Evolutionary conservation across 2,329 filamentous ascomycete genomes (phyloP), one percentile per base, ranked within the genome.

Genomic region (Claviceps pusilla): DNA sequence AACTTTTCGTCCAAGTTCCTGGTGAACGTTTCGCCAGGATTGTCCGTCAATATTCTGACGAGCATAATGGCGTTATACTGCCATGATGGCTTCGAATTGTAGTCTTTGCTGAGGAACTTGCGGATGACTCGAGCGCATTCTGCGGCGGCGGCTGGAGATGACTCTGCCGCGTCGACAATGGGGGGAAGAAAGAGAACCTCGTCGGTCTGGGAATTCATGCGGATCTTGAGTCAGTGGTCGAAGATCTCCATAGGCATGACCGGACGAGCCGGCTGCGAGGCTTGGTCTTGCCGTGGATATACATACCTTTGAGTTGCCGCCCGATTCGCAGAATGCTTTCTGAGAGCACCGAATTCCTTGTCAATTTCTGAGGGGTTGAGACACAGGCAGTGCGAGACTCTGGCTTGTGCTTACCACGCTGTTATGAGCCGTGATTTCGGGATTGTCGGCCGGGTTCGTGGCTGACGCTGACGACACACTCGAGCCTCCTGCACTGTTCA

Each of bases 61-160:
- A 98, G 79, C 93, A 97, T 97, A 64, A 97, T 83, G 58, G 89
- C 86, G 71, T 97, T 96, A 76, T 96, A 97, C 69, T 97, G 91
- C 61, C 84, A 82, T 62, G 86, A 82, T 10, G 87, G 75, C 48
- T 73, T 74, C 31, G 69, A 66, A 62, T 70, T 81, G 69, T 87
- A 82, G 48, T 90, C 86, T 60, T 83, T 84, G 61, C 81, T 77
- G 56, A 98, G 74, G 67, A 84, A 91, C 68, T 88, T 90, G 66
- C 88, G 86, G 65, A 97, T 88, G 59, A 86, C 76, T 59, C 80
- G 74, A 51, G 89, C 89, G 61, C 87, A 88, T 63, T 90, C 86
- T 59, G 84, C 82, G 29, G 91, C 90, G 6, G 93, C 93, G 49
- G 76, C 74, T 9, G 93, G 91, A 49, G 88, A 95, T 33, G 90